Conservation (phyloP, 805 yeast species). For the Yarrowia porcina region DNA sequence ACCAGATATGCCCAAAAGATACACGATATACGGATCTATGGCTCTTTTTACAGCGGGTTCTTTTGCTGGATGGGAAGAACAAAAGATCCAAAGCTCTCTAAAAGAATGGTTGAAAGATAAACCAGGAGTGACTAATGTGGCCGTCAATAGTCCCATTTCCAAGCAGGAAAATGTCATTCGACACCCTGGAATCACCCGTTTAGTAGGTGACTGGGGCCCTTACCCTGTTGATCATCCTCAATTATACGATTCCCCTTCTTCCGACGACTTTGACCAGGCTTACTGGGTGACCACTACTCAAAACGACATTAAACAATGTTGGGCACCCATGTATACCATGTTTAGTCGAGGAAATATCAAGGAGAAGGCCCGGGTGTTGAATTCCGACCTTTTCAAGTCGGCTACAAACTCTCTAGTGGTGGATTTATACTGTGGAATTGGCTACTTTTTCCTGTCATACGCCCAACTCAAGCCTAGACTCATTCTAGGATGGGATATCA, state of each 20-base stretch:
- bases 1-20: slow-evolving; percentile 32
- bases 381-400: neutral
- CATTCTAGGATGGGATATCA: slow-evolving; percentile 76
- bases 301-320: slow-evolving; percentile 70
- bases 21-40: slow-evolving; percentile 66
- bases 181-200: slow-evolving; percentile 42
- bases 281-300: slow-evolving; percentile 73
- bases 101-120: neutral
- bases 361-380: slow-evolving; percentile 66
- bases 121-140: slow-evolving; percentile 52
- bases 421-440: slow-evolving; percentile 82
- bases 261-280: slow-evolving; percentile 47
- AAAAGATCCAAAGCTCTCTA: neutral
- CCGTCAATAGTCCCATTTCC: slow-evolving; percentile 65
- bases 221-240: slow-evolving; percentile 25
- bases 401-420: slow-evolving; percentile 47
- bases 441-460: slow-evolving; percentile 75
- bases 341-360: slow-evolving; percentile 83
- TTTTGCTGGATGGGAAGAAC: slow-evolving; percentile 31
- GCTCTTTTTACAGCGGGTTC: slow-evolving; percentile 53
- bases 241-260: slow-evolving; percentile 40
- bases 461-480: slow-evolving; percentile 50
- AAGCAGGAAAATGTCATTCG: slow-evolving; percentile 38
- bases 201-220: slow-evolving; percentile 65
- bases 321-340: slow-evolving; percentile 88